Evolutionary conservation across 768 basidiomycete species (phyloP).

Genomic region (Naganishia vaughanmartiniae): DNA sequence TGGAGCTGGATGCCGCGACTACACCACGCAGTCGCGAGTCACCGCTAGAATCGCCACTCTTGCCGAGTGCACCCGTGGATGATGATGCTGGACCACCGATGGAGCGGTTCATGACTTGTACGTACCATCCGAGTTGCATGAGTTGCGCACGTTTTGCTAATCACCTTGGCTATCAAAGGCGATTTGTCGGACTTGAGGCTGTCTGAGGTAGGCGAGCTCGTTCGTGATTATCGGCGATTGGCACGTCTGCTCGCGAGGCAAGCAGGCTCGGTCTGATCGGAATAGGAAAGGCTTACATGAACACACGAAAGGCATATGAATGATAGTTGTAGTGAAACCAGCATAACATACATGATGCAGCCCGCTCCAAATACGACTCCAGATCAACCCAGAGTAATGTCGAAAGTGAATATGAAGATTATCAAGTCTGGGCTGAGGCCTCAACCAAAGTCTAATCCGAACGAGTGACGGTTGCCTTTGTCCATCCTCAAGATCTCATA

Average conservation of each 20-base stretch:
- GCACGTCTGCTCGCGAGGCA: slow-evolving; percentile 44
- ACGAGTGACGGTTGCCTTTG: too few species aligned
- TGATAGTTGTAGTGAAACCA: too few species aligned
- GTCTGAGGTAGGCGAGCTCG: slow-evolving; percentile 73
- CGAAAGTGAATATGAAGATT: too few species aligned
- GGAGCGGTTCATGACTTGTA: slow-evolving; percentile 45
- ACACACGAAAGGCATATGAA: too few species aligned
- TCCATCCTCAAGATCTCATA: too few species aligned
- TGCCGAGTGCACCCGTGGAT: slow-evolving; percentile 50
- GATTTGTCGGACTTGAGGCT: slow-evolving; percentile 72
- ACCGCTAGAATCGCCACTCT: slow-evolving; percentile 31
- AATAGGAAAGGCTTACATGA: too few species aligned
- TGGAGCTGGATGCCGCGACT: slow-evolving; percentile 26
- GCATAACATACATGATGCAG: too few species aligned
- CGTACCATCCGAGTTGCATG: slow-evolving; percentile 18
- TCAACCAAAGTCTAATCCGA: too few species aligned
- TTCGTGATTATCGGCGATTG: slow-evolving; percentile 75
- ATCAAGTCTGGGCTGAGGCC: too few species aligned
- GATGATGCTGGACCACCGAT: slow-evolving; percentile 52
- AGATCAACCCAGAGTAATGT: too few species aligned
- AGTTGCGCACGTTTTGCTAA: slow-evolving; percentile 53
- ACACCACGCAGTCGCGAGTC: slow-evolving; percentile 33
- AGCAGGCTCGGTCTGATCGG: neutral
- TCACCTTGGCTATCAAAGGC: slow-evolving; percentile 68
- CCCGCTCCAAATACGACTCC: too few species aligned